A percentile compares a stretch with the other conserved stretches of the same genome.
Evolutionary conservation across 2,329 filamentous ascomycete genomes (phyloP).

Genomic region (Cercospora brassicicola): DNA sequence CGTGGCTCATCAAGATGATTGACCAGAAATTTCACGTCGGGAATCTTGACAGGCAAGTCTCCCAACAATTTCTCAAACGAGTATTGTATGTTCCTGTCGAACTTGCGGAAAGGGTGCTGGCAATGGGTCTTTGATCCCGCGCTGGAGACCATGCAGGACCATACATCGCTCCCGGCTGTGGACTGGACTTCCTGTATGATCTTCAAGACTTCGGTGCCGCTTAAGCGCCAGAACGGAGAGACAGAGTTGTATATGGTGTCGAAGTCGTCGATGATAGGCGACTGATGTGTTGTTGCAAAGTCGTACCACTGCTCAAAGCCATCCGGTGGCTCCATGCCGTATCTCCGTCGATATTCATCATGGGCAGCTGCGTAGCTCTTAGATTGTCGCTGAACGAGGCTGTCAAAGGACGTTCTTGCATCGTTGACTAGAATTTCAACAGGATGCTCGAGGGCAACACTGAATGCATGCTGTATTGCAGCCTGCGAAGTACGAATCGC

Average conservation of each 20-base stretch:
- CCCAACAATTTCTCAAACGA: neutral
- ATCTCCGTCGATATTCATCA: constrained; percentile 41
- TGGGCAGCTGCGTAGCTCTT: neutral
- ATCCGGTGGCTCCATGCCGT: constrained; percentile 50
- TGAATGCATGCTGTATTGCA: neutral
- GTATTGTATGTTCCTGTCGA: neutral
- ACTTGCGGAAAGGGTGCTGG: neutral
- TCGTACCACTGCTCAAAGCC: constrained; percentile 49
- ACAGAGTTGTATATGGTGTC: constrained; percentile 37
- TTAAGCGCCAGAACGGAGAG: constrained; percentile 10
- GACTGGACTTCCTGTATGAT: neutral
- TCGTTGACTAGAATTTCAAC: neutral
- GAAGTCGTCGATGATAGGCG: constrained; percentile 49
- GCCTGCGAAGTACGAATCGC: neutral
- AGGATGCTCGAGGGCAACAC: neutral
- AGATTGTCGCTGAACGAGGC: neutral
- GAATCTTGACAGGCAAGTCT: constrained; percentile 30
- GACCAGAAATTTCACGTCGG: constrained; percentile 47
- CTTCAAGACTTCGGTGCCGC: constrained; percentile 5
- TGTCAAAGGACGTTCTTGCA: neutral
- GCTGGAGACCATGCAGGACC: neutral
- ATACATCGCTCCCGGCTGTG: neutral
- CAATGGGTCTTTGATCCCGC: neutral
- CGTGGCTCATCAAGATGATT: constrained; percentile 54
- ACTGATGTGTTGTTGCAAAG: constrained; percentile 40